Conservation (phyloP, 2,329 filamentous ascomycete genomes). For the Ceratocystis cacaofunesta region DNA sequence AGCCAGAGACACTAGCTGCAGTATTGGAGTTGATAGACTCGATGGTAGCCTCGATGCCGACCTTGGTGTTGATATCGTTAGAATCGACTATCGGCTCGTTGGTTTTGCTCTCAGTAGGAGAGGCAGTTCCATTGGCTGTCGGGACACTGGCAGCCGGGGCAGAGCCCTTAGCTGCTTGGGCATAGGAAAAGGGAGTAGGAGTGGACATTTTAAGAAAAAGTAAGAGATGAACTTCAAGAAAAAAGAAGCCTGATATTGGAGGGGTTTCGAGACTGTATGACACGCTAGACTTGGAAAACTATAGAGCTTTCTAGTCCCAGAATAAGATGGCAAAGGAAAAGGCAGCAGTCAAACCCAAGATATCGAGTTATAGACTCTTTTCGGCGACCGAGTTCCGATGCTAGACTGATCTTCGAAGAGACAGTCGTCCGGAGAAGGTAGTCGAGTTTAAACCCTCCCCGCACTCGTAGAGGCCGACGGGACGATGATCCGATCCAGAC, state of each 20-base stretch:
- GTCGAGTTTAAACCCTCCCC: conserved; percentile 15
- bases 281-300: not conserved
- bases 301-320: not conserved
- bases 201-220: conserved; percentile 31
- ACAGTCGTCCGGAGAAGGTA: conserved; percentile 14
- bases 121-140: conserved; percentile 3
- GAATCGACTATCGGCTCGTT: conserved; percentile 12
- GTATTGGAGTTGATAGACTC: conserved; percentile 10
- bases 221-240: not conserved
- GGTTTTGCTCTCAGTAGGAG: not conserved
- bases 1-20: conserved; percentile 17
- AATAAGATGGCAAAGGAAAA: conserved; percentile 2
- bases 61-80: conserved; percentile 12
- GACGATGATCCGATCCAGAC: conserved; percentile 12
- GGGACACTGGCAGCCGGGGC: conserved; percentile 5
- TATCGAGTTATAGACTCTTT: not conserved
- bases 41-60: not conserved
- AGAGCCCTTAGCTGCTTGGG: conserved; percentile 70
- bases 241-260: not conserved
- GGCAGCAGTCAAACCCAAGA: not conserved
- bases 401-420: conserved; percentile 4
- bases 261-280: conserved; percentile 1
- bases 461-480: conserved; percentile 15
- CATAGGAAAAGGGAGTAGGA: conserved; percentile 68
- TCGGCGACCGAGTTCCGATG: not conserved